Conservation (phyloP, 176 grass and related monocot genomes). For the Pontederia paniculata region DNA sequence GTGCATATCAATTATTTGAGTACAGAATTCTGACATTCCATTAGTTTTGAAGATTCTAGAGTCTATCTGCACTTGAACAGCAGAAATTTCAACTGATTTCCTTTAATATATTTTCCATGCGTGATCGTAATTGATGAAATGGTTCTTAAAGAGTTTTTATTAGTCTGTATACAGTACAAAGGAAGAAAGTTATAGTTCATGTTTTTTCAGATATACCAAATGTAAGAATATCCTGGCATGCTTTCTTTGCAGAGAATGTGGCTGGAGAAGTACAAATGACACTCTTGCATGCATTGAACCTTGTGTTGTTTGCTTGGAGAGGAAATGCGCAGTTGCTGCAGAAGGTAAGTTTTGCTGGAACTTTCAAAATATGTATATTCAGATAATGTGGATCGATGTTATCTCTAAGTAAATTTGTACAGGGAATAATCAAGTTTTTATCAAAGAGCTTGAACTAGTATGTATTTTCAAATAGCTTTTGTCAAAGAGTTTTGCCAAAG, state of each 20-base stretch:
- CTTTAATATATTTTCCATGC: neutral
- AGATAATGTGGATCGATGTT: neutral
- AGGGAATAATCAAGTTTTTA: neutral
- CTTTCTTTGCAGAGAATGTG: conserved; percentile 53
- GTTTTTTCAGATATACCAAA: no score
- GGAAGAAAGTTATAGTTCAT: no score
- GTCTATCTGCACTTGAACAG: no score
- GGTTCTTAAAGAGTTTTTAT: neutral
- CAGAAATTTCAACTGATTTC: no score
- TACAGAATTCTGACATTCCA: neutral
- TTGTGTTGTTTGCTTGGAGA: conserved; percentile 86
- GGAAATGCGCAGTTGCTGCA: conserved; percentile 66
- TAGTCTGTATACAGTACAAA: neutral
- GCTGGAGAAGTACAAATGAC: conserved; percentile 54
- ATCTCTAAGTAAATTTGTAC: neutral
- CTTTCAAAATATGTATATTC: neutral
- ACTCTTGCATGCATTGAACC: conserved; percentile 71
- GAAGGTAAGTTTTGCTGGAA: conserved; percentile 38
- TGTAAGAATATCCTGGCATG: no score
- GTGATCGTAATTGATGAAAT: neutral
- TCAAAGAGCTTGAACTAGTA: neutral
- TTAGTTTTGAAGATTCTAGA: no score
- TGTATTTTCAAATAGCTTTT: no score
- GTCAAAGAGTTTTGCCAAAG: no score
- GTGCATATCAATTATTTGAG: neutral